Evolutionary conservation across 257 asterid species (phyloP), one percentile per base, ranked within the genome.

Genomic region (Fraxinus pennsylvanica): DNA sequence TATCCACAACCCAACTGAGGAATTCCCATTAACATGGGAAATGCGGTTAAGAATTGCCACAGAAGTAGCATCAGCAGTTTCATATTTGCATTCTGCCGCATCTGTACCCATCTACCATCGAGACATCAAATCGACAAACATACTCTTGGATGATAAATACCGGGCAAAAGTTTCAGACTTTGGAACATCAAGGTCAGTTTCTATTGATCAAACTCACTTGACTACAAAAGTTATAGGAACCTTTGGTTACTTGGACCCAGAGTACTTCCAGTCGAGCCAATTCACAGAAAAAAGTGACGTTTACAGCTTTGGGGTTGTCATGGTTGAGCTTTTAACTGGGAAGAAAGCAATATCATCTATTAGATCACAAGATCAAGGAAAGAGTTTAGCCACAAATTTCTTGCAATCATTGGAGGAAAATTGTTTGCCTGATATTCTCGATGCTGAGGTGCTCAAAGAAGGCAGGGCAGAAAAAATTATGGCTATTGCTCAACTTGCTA

Each of bases 281-380:
- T 74, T 74, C 36, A 74, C 78, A 7, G 71, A 74, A 21, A 75
- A 75, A 41, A 75, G 79, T 10, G 79, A 75, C 50, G 79, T 75
- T 27, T 75, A 75, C 9, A 75, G 79, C 27, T 75, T 75, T 13
- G 79, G 72, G 13, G 72, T 75, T 29, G 72, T 75, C 9, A 67
- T 75, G 29, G 79, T 75, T 2, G 72, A 75, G 68, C 79, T 75
- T 38, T 61, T 75, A 63, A 75, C 79, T 35, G 29, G 79, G 19
- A 36, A 38, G 43, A 75, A 75, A 61, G 72, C 79, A 21, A 17
- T 75, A 38, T 75, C 72, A 1, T 35, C 72, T n/a, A 63, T 27
- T 59, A 43, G 30, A 68, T 68, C 29, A 21, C 71, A 25, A 25
- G 27, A 25, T 25, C 27, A 25, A 25, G 27, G 27, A 25, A 25